Evolutionary conservation across 164 flowering plant species (phyloP).

Genomic region (Pachysandra terminalis): DNA sequence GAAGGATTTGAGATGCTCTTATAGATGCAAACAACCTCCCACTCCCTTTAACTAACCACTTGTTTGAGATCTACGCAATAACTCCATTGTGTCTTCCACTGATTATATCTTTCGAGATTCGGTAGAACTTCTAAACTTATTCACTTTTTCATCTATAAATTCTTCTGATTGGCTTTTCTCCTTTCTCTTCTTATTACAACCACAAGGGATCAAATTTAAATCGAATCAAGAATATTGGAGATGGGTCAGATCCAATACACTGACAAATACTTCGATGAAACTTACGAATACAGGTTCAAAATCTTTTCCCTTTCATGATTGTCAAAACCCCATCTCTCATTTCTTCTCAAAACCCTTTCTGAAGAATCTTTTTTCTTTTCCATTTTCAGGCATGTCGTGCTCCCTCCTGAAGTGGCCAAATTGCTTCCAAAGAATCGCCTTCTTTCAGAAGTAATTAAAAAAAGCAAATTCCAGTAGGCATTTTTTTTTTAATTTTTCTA

Average conservation of each 20-base stretch:
- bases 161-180: background rate
- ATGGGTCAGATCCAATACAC: constrained; percentile 99
- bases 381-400: background rate
- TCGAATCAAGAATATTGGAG: background rate
- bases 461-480: background rate
- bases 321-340: background rate
- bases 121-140: too few species aligned
- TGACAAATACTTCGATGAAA: constrained; percentile 90
- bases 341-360: background rate
- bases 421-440: background rate
- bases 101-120: too few species aligned
- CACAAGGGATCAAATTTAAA: background rate
- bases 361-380: background rate
- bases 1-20: too few species aligned
- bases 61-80: too few species aligned
- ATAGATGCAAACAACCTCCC: too few species aligned
- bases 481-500: background rate
- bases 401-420: constrained; percentile 1
- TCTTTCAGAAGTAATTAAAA: background rate
- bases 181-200: background rate
- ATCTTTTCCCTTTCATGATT: background rate
- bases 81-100: too few species aligned
- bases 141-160: too few species aligned
- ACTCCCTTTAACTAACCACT: too few species aligned
- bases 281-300: constrained; percentile 70